phyloP scores from a whole-genome alignment of 1,139 yeast genomes.

The Pichia norvegensis region DNA sequence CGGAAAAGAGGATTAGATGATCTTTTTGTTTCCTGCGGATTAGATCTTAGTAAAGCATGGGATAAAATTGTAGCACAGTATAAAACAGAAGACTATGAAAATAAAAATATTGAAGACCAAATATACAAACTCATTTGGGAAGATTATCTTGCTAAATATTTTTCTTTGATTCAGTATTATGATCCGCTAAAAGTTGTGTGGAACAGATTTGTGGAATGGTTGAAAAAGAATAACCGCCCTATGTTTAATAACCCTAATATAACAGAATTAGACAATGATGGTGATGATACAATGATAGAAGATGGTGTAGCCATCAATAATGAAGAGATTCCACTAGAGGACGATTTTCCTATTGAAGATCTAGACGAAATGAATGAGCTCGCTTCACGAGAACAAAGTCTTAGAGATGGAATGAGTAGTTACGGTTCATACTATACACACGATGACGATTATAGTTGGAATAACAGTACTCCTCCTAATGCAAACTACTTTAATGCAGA shows the following conservation, averaged over 20 bases:
- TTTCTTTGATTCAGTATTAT: conserved; percentile 16
- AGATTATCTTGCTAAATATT: conserved; percentile 16
- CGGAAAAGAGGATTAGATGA: conserved; percentile 9
- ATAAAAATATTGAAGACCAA: conserved; percentile 9
- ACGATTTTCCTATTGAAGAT: conserved; percentile 1
- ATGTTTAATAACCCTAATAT: conserved; percentile 1
- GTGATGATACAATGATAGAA: conserved; percentile 12
- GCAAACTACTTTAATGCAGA: neutral
- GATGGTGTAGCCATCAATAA: neutral
- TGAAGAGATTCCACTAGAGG: neutral
- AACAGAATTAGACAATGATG: conserved; percentile 11
- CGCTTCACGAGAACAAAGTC: conserved; percentile 4
- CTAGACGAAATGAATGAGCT: neutral
- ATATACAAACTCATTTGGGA: conserved; percentile 15
- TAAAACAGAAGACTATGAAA: conserved; percentile 4
- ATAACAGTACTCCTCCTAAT: neutral
- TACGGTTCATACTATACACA: conserved; percentile 16
- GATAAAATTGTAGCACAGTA: conserved; percentile 6
- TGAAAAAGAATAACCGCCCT: conserved; percentile 1
- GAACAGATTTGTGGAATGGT: conserved; percentile 14
- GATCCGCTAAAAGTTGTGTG: conserved; percentile 16
- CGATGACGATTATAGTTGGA: conserved; percentile 5
- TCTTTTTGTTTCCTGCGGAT: conserved; percentile 11
- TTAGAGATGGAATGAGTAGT: conserved; percentile 14
- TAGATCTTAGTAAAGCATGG: conserved; percentile 12